Percentiles rank a stretch among this genome's conserved stretches.
Evolutionary conservation across 208 protist genomes (phyloP).

Genomic region (Trypanosomatidae sp.): DNA sequence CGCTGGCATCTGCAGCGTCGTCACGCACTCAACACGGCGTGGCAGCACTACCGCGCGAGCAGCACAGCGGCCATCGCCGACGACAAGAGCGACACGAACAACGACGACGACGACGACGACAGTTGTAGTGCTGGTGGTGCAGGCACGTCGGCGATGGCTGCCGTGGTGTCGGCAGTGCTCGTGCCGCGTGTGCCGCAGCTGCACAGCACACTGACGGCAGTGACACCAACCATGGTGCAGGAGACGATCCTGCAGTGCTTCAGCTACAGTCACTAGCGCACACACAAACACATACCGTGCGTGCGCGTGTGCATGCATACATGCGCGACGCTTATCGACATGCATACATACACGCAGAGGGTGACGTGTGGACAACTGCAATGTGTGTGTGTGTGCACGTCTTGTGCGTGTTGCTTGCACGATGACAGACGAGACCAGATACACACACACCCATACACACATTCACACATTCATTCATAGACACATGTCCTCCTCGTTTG

Average conservation of each 20-base stretch:
- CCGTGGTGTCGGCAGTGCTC: conserved; percentile 3
- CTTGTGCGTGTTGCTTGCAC: no score
- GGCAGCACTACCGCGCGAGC: neutral
- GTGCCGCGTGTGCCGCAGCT: conserved; percentile 9
- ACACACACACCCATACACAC: neutral
- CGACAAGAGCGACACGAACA: no score
- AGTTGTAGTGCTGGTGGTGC: no score
- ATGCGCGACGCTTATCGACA: neutral
- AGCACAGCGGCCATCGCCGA: neutral
- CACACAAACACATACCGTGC: neutral
- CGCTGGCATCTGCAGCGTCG: conserved; percentile 62
- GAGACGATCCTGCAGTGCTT: conserved; percentile 79
- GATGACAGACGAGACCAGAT: conserved; percentile 1
- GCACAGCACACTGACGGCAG: conserved; percentile 18
- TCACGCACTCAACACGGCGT: neutral
- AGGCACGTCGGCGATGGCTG: no score
- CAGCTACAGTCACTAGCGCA: conserved; percentile 24
- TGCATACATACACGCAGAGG: no score
- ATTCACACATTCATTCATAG: neutral
- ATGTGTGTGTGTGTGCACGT: no score
- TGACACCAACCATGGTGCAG: conserved; percentile 36
- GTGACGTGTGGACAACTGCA: no score
- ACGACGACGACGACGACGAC: no score
- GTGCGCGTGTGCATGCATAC: neutral
- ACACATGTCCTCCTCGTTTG: neutral